Evolutionary conservation across 345 rosid genomes (phyloP), one percentile per base, ranked within the genome.

Genomic region (Pugionium cornutum): DNA sequence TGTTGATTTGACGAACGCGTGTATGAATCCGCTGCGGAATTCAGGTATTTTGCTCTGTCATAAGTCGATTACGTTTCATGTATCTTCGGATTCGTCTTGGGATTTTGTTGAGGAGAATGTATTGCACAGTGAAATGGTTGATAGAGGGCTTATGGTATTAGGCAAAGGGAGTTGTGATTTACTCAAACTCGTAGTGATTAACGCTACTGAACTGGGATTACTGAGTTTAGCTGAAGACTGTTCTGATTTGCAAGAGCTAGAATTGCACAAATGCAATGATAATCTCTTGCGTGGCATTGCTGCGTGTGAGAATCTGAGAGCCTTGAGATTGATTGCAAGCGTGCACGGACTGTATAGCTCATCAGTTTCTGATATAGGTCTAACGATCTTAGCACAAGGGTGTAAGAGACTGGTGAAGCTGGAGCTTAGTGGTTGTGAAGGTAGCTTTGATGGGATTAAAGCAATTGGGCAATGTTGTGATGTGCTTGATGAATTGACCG

Each of bases 401-500:
- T 95, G 98, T 69, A 84, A 77, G 80, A 79, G 90, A 53, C 53
- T 95, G 34, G 94, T 86, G 77, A 89, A 80, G 88, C 89, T 95
- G 27, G 98, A 95, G 83, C 87, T 91, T 60, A 70, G 77, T 69
- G 88, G 98, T 5, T 91, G 99, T 58, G 98, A 87, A 66, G 99
- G 99, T 43, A 91, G 97, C 40, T 91, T 84, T 25, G 98, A 89
- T 81, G 99, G 98, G 76, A 76, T 89, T 34, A 95, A 95, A 73
- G 99, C 99, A 3, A 82, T 95, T 4, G 99, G 97, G 29, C 98
- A 91, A 64, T 95, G 97, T 30, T 95, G 98, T 67, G 88, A 86
- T 56, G 79, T 84, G 88, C 87, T 91, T 44, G 97, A 91, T 46
- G 96, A 95, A 35, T 72, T 95, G 63, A 80, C 75, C 1, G 46